Conservation (phyloP, 306 rosid species). For the Albizia julibrissin region DNA sequence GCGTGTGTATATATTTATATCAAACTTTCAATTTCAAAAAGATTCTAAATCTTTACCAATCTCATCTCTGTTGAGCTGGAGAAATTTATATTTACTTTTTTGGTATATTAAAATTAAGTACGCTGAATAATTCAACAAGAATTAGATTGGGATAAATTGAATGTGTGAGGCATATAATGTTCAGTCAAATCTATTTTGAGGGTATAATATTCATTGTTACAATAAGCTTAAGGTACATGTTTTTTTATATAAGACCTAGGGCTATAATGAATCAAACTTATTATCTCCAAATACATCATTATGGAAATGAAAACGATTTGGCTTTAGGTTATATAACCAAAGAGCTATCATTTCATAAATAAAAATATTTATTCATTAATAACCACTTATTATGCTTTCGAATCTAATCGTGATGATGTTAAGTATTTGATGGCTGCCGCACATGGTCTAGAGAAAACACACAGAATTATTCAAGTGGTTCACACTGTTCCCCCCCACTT, state of each 20-base stretch:
- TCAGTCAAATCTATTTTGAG: background rate
- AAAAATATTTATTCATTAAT: background rate
- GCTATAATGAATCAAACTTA: background rate
- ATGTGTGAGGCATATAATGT: background rate
- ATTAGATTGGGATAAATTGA: background rate
- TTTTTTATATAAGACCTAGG: background rate
- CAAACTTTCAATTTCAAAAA: background rate
- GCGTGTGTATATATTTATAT: background rate
- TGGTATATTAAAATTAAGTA: background rate
- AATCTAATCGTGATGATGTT: slow-evolving; percentile 18
- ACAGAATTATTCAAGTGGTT: background rate
- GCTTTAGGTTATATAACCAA: background rate
- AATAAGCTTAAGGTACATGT: background rate
- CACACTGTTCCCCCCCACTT: background rate
- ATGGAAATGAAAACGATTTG: background rate
- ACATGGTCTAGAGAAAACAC: background rate
- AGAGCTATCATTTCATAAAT: background rate
- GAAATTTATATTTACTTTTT: background rate
- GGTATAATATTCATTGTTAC: background rate
- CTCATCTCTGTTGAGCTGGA: background rate
- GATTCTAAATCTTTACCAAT: background rate
- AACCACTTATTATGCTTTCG: slow-evolving; percentile 17
- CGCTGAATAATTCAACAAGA: background rate
- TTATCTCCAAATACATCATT: background rate
- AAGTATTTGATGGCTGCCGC: background rate